A percentile compares a stretch with the other conserved stretches of the same genome.
Conservation (phyloP, 345 rosid species). For the Moricandia moricandioides region DNA sequence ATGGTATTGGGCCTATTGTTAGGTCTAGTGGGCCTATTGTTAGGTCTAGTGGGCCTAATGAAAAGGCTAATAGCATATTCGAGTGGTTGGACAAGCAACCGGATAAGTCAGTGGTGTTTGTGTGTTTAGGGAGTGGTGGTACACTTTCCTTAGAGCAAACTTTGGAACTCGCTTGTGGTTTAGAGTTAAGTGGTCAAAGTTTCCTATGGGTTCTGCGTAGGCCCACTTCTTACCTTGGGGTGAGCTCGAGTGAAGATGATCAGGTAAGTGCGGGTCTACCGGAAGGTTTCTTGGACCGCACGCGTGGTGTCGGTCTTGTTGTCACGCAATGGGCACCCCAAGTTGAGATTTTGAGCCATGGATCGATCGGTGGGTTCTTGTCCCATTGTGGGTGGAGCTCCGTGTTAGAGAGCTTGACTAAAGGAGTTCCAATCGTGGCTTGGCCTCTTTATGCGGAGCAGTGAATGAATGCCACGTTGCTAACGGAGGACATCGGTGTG, state of each 20-base stretch:
- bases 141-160: constrained; percentile 49
- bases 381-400: constrained; percentile 83
- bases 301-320: constrained; percentile 37
- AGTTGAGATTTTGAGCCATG: constrained; percentile 47
- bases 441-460: constrained; percentile 82
- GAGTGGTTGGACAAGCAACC: constrained; percentile 59
- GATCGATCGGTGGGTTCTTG: constrained; percentile 61
- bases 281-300: constrained; percentile 52
- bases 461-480: constrained; percentile 58
- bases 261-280: constrained; percentile 39
- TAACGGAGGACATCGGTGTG: constrained; percentile 43
- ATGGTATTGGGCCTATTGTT: constrained; percentile 49
- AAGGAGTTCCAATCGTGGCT: constrained; percentile 60
- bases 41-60: not conserved
- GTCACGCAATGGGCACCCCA: constrained; percentile 67
- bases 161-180: constrained; percentile 54
- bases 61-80: not conserved
- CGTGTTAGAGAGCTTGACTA: constrained; percentile 50
- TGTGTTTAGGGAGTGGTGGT: constrained; percentile 77
- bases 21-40: constrained; percentile 14
- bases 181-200: constrained; percentile 54
- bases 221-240: constrained; percentile 35
- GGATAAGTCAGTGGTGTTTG: constrained; percentile 49
- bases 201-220: constrained; percentile 38
- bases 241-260: constrained; percentile 9